Conservation (phyloP, 176 grass and related monocot genomes). For the Musa schizocarpa region DNA sequence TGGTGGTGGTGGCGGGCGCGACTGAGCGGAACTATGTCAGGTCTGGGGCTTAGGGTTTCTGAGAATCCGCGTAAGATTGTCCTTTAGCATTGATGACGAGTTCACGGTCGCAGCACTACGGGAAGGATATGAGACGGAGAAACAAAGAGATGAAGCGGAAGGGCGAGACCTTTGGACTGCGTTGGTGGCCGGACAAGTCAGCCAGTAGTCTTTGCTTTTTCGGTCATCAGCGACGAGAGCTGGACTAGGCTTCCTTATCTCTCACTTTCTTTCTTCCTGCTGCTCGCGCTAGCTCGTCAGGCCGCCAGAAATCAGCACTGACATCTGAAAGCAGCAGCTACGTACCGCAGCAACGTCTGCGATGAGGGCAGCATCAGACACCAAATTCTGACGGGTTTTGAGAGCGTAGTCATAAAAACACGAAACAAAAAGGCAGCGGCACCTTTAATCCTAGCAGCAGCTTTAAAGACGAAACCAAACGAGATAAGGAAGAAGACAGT, state of each 20-base stretch:
- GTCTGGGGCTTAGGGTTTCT: background rate
- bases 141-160: background rate
- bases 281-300: background rate
- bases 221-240: too few species aligned
- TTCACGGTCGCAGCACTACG: background rate
- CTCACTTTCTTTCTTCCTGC: background rate
- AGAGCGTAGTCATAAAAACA: background rate
- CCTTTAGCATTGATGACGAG: constrained; percentile 5
- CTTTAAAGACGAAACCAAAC: constrained; percentile 12
- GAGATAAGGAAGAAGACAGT: background rate
- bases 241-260: background rate
- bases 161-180: background rate
- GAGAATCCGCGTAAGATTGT: background rate
- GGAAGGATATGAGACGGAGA: background rate
- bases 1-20: background rate
- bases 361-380: background rate
- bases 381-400: constrained; percentile 1
- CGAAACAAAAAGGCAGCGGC: constrained; percentile 6
- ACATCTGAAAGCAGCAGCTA: background rate
- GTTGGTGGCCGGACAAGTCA: background rate
- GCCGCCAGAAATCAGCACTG: constrained; percentile 14
- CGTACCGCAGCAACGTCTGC: constrained; percentile 1
- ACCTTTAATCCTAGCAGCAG: constrained; percentile 12
- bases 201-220: background rate
- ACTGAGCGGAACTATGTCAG: background rate